A percentile compares a stretch with the other conserved stretches of the same genome.
Evolutionary conservation across 1,284 basidiomycete genomes (phyloP).

Genomic region (Pyrrhoderma lamaoense): DNA sequence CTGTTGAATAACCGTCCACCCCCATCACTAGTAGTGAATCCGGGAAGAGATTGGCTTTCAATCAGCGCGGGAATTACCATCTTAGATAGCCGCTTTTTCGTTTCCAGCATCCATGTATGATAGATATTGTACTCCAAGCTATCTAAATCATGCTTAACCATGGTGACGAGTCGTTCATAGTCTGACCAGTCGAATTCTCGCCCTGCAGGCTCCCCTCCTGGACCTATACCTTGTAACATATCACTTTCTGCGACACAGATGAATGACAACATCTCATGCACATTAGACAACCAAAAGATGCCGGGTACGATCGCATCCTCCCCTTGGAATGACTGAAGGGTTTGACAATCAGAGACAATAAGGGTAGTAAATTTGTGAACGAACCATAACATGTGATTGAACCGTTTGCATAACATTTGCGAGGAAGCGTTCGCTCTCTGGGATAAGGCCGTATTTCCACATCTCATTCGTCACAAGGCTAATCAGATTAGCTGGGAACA

Average conservation of each 20-base stretch:
- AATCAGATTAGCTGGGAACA: constrained; percentile 99
- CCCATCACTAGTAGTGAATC: constrained; percentile 94
- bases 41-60: constrained; percentile 95
- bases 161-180: constrained; percentile 92
- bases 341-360: constrained; percentile 14
- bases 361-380: constrained; percentile 25
- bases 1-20: constrained; percentile 91
- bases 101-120: constrained; percentile 99
- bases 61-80: constrained; percentile 99
- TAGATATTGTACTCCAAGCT: constrained; percentile 99
- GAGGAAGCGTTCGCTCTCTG: constrained; percentile 95
- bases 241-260: constrained; percentile 98
- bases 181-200: constrained; percentile 95
- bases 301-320: constrained; percentile 96
- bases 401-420: constrained; percentile 99
- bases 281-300: constrained; percentile 98
- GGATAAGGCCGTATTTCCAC: constrained; percentile 99
- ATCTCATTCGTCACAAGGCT: constrained; percentile 98
- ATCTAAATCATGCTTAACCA: constrained; percentile 98
- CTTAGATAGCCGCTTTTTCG: constrained; percentile 93
- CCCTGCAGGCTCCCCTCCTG: constrained; percentile 87
- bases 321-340: constrained; percentile 72
- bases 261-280: constrained; percentile 99
- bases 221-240: constrained; percentile 96
- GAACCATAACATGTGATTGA: constrained; percentile 95